Base-by-base conservation (phyloP, 2,329 filamentous ascomycete genomes). In the Fusarium vanettenii region DNA sequence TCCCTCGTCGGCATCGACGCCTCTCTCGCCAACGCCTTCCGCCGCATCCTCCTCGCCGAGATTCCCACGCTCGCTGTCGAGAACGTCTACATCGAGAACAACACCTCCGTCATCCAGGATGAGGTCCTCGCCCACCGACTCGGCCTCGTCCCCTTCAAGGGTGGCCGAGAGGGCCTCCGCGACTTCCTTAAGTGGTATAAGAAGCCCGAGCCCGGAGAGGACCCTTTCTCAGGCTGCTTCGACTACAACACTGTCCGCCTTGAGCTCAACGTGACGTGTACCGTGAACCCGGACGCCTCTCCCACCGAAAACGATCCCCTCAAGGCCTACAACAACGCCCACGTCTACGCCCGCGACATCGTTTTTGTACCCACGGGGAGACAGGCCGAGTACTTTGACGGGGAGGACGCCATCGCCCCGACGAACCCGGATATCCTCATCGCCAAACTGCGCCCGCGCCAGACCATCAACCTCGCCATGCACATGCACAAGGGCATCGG, bases 31-130 rank as follows among this genome's bases (percentile, higher is more conserved):
- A 99, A 99, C 83, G 97, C 97, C 80, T 98, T 98, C 87, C 95
- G 97, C 71, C 95, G 97, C 79, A 98, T 98, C 79, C 89, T 98
- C 79, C 93, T 99, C 83, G 90, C 96, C 77, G 97, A 99, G 86
- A 94, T 99, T 63, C 95, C 96, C 20, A 97, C 95, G 3, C 89
- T 99, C 55, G 97, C 97, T 76, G 95, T 99, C 80, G 97, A 99
- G 87, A 92, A 92, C 73, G 94, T 97, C 81, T 99, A 93, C 85
- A 92, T 98, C 74, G 90, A 94, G 82, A 97, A 98, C 87, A 99
- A 99, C 87, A 98, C 96, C 60, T 98, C 95, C 6, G 95, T 99
- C 39, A 97, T 99, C 80, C 96, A 98, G 83, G 97, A 99, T 82
- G 97, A 99, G 86, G 96, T 99, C 6, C 92, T 99, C 61, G 93